A percentile compares a stretch with the other conserved stretches of the same genome.
Conservation (phyloP, 305 asterid species). For the Fraxinus velutina region DNA sequence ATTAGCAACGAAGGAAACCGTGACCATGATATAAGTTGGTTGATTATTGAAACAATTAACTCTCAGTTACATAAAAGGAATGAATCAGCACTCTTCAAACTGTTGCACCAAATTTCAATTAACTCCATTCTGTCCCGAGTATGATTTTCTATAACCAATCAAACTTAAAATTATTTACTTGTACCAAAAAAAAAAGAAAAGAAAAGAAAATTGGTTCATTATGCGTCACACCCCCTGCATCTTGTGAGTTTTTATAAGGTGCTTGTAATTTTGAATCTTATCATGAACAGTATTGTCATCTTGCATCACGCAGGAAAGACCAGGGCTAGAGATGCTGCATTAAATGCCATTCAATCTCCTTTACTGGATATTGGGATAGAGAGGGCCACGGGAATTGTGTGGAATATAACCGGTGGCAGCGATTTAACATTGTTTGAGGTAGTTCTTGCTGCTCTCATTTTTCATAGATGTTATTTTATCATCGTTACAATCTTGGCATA, state of each 20-base stretch:
- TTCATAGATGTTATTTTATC: neutral
- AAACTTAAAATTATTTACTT: neutral
- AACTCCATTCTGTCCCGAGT: neutral
- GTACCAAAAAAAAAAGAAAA: neutral
- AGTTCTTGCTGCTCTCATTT: conserved; percentile 1
- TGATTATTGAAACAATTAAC: neutral
- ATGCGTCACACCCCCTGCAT: neutral
- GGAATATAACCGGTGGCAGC: conserved; percentile 96
- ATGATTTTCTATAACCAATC: neutral
- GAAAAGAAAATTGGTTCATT: neutral
- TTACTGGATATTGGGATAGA: conserved; percentile 92
- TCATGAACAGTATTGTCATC: conserved; percentile 13
- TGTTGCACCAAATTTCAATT: neutral
- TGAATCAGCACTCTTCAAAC: neutral
- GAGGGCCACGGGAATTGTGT: conserved; percentile 98
- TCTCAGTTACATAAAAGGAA: neutral
- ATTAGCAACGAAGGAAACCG: neutral
- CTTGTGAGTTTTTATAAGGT: neutral
- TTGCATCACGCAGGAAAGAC: conserved; percentile 62
- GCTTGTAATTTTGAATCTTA: conserved; percentile 1
- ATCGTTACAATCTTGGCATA: neutral
- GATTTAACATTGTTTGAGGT: conserved; percentile 96
- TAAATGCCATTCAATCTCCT: conserved; percentile 96
- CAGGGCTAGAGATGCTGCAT: conserved; percentile 97
- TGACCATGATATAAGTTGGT: neutral